Percentiles rank a stretch among this genome's conserved stretches.
phyloP scores from a whole-genome alignment of 129 eudicot species.

The Centella asiatica region DNA sequence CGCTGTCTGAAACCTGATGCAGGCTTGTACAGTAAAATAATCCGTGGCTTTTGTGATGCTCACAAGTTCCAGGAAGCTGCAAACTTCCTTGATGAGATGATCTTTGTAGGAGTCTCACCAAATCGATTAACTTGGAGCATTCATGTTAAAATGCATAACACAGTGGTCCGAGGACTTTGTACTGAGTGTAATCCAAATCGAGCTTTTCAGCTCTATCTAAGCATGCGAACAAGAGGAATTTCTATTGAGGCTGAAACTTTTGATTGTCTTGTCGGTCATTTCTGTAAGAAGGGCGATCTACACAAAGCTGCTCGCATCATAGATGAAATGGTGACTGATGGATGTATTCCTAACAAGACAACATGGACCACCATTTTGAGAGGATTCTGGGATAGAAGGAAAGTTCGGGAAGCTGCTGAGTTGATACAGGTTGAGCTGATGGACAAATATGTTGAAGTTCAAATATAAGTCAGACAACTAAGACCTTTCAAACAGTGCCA shows the following conservation, averaged over 20 bases:
- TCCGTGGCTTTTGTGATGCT: conserved; percentile 46
- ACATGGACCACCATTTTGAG: conserved; percentile 42
- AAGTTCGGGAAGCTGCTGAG: conserved; percentile 37
- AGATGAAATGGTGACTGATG: conserved; percentile 73
- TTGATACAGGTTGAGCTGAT: conserved; percentile 24
- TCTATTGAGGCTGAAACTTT: conserved; percentile 55
- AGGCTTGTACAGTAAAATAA: conserved; percentile 66
- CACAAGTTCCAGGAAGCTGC: conserved; percentile 64
- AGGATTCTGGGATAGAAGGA: conserved; percentile 47
- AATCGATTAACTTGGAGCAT: conserved; percentile 70
- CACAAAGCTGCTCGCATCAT: conserved; percentile 45
- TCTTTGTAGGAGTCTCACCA: conserved; percentile 52
- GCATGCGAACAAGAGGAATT: conserved; percentile 68
- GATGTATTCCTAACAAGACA: conserved; percentile 57
- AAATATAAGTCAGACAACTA: background rate
- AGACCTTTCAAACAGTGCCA: background rate
- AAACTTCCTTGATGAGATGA: conserved; percentile 85
- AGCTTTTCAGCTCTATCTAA: conserved; percentile 48
- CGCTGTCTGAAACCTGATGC: conserved; percentile 85
- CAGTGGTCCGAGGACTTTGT: conserved; percentile 64
- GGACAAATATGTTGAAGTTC: conserved; percentile 19
- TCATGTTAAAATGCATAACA: conserved; percentile 58
- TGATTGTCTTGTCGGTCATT: conserved; percentile 32
- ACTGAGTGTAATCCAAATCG: conserved; percentile 32
- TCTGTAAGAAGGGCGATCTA: conserved; percentile 49